Conservation (phyloP, 139 green algal species). For the Ettlia oleoabundans region DNA sequence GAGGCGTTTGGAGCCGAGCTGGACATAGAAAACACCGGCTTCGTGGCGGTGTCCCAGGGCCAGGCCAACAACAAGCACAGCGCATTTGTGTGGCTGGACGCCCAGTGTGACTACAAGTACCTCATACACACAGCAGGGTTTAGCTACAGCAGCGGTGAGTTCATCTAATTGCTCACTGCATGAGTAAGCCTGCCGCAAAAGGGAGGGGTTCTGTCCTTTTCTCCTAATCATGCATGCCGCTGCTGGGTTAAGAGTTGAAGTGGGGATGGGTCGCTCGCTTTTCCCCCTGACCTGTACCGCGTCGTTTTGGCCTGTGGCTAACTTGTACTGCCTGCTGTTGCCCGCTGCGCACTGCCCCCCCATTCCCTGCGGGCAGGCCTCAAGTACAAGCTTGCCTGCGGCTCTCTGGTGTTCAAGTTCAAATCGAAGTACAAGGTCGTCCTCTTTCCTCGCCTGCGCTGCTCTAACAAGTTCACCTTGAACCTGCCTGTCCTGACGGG, state of each 20-base stretch:
- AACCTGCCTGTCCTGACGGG: too few species aligned
- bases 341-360: neutral
- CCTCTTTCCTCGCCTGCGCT: too few species aligned
- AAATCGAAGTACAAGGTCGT: conserved; percentile 31
- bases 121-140: conserved; percentile 50
- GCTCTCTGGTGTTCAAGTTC: conserved; percentile 44
- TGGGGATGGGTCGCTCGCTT: too few species aligned
- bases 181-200: too few species aligned
- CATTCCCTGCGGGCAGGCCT: conserved; percentile 30
- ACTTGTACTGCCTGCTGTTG: neutral
- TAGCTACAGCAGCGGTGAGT: conserved; percentile 35
- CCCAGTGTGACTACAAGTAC: conserved; percentile 44
- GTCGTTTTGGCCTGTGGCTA: too few species aligned
- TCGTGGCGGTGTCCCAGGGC: conserved; percentile 15
- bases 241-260: too few species aligned
- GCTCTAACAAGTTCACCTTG: too few species aligned
- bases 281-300: too few species aligned
- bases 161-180: too few species aligned
- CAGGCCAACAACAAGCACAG: conserved; percentile 7
- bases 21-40: conserved; percentile 44
- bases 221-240: too few species aligned
- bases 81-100: conserved; percentile 42
- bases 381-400: conserved; percentile 54
- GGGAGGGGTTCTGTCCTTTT: too few species aligned
- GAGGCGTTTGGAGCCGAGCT: conserved; percentile 35